Base-by-base conservation (phyloP, 495 filamentous ascomycete genomes). In the Hypoxylon crocopeplum region DNA sequence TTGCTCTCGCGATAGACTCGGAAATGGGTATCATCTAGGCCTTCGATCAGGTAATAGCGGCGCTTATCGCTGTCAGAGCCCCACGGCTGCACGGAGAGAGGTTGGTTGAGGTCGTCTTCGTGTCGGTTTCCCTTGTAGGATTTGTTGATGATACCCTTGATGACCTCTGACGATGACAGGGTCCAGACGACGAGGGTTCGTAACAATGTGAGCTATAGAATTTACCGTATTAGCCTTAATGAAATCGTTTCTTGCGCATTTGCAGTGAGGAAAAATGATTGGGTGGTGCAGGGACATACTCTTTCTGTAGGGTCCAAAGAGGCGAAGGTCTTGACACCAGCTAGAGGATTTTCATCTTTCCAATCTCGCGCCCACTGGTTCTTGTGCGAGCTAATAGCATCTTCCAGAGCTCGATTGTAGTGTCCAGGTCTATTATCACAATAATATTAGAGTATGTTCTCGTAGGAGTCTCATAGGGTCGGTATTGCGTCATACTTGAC, bases 1-100 rank as follows among this genome's bases (percentile, higher is more conserved):
- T 94, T 95, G 72, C 90, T 93, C 73, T 98, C 94, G 32, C 95
- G 81, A 70, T 98, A 98, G n/a, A 98, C 82, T 34, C 94, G 82
- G 69, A 98, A 98, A 45, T 87, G 78, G 5, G 94, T 98, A 71
- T 98, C 95, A 68, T 98, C 93, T 63, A 88, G 85, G 24, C 94
- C 94, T 71, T 98, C 94, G 50, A 98, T 85, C 25, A 98, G 81
- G 82, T 88, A 98, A 73, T 96, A 98, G 48, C 91, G 82, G 24
- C 95, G 85, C 75, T 95, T 96, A 56, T 95, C 81, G 48, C 90
- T 90, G 71, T 98, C 94, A 19, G 85, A 80, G 7, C 94, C 94
- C 94, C 94, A 98, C 2, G 92, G 86, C 71, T 98, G 94, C 13
- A 98, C 89, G 11, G 92, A 96, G 13, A 98, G 80, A 12, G 91